Percentiles rank a stretch among this genome's conserved stretches.
phyloP scores from a whole-genome alignment of 73 alveolate species.

The Paramecium sexaurelia region DNA sequence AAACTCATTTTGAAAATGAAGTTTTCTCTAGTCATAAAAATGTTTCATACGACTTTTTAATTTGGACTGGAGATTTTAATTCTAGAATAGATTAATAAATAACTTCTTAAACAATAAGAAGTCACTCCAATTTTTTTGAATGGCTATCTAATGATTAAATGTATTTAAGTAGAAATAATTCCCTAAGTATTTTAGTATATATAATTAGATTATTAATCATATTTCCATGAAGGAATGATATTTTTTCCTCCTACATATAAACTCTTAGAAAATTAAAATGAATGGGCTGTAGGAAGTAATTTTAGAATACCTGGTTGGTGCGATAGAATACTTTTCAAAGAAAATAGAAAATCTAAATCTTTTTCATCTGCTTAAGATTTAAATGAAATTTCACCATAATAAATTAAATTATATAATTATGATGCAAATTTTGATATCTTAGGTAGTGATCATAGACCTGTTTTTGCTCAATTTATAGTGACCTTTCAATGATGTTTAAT shows the following conservation, averaged over 20 bases:
- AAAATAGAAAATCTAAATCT: conserved; percentile 15
- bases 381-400: background rate
- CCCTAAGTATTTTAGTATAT: background rate
- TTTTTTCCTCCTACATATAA: conserved; percentile 94
- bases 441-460: conserved; percentile 86
- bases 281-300: conserved; percentile 74
- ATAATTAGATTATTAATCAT: conserved; percentile 59
- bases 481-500: background rate
- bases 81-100: conserved; percentile 80
- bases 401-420: conserved; percentile 51
- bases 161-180: conserved; percentile 36
- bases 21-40: background rate
- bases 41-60: conserved; percentile 73
- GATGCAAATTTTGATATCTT: conserved; percentile 50
- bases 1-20: background rate
- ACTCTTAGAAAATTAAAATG: conserved; percentile 72
- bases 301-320: conserved; percentile 95
- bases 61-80: conserved; percentile 95
- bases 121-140: conserved; percentile 20
- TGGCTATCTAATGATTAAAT: conserved; percentile 17
- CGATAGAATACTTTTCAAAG: conserved; percentile 87
- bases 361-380: background rate
- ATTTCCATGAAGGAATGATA: conserved; percentile 89
- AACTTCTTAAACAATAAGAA: conserved; percentile 57
- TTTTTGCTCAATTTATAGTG: conserved; percentile 75